Base-by-base conservation (phyloP, 2,329 filamentous ascomycete species). In the Paraconiothyrium sp. region DNA sequence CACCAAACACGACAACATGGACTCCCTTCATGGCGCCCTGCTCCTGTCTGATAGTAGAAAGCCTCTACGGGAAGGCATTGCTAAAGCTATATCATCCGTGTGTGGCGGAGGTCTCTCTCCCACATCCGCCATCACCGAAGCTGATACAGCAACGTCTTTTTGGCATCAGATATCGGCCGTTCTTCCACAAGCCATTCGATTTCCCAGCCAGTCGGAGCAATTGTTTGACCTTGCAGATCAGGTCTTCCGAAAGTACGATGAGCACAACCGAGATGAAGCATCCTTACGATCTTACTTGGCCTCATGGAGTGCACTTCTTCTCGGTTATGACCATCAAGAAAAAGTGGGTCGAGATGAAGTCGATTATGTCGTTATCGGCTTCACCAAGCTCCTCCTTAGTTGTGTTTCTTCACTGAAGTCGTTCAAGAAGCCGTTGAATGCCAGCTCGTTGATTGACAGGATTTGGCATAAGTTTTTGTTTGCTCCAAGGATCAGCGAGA, bases 331-430 rank as follows among this genome's bases (percentile, higher is more conserved):
- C 6, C 77, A 79, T 30, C 55, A 70, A 34, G 76, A 78, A 58
- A 64, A 73, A 48, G 74, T 79, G 7, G 79, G 78, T 6, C 71
- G 74, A 10, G 73, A 77, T 20, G 71, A 79, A 24, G 64, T 66
- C 8, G 77, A 80, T 59, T 63, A 67, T 41, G 71, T 80, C 32
- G 74, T 81, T 14, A 52, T 76, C 16, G 79, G 79, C 1, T 74
- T 84, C 24, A 75, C 81, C 3, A 77, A 75, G 41, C 71, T 84
- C 32, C 68, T 84, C 16, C 65, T 70, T 11, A 76, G 68, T 52
- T 78, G 79, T 44, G 67, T 79, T 27, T 64, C 73, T n/a, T 80
- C 76, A 4, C 59, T 80, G 35, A 80, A 79, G 54, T 79, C 78
- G 2, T 78, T 77, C 68, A 79, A 80, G 62, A 78, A 72, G 57